Percentiles rank a stretch among this genome's conserved stretches.
These are phyloP conservation scores for Penicillium sp. DNA, from an alignment of 2,329 filamentous ascomycete genomes.

Conservation along the genomic window DNA sequence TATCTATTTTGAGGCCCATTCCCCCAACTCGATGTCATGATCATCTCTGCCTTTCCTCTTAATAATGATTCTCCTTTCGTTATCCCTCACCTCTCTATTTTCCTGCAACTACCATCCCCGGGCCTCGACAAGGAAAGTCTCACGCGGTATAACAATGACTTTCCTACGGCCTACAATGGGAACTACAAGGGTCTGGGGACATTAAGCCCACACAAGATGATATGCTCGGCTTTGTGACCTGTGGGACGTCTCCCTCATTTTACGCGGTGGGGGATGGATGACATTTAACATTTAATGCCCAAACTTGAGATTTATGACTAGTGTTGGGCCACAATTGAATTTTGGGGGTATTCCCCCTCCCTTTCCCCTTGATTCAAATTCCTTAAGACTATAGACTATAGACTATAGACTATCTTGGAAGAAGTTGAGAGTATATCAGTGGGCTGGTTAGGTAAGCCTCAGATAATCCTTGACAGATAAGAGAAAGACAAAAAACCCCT, in stretches of 20 bases:
- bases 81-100: neutral
- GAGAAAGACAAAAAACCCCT: neutral
- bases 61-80: neutral
- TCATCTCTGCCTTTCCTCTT: neutral
- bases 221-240: neutral
- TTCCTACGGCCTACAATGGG: neutral
- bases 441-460: constrained; percentile 5
- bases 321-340: neutral
- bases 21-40: neutral
- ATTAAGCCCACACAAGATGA: neutral
- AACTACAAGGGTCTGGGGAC: neutral
- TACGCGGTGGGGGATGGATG: neutral
- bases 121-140: neutral
- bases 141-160: neutral
- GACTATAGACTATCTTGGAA: neutral
- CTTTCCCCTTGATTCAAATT: neutral
- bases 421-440: neutral
- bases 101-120: neutral
- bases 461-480: neutral
- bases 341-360: neutral
- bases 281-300: neutral
- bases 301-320: neutral
- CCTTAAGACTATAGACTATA: neutral
- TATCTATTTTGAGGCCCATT: neutral
- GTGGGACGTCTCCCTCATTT: neutral